Conservation (phyloP, 1,284 basidiomycete genomes). For the Puccinia novopanici region DNA sequence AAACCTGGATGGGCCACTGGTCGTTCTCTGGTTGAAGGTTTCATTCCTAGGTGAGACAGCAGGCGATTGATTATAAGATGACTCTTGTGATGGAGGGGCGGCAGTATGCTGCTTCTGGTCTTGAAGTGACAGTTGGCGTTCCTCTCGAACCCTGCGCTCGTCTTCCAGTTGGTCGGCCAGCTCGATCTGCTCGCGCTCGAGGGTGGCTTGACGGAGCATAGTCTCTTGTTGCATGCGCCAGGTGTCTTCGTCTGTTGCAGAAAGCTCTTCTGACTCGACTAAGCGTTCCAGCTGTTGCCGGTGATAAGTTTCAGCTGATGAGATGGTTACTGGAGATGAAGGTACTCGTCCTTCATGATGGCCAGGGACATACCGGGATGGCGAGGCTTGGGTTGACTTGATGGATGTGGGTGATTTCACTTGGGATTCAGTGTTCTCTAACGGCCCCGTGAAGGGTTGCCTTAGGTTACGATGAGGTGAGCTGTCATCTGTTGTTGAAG, state of each 20-base stretch:
- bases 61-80: neutral
- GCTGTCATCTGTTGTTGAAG: slow-evolving; percentile 2
- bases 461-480: neutral
- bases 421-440: neutral
- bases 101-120: neutral
- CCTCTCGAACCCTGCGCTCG: slow-evolving; percentile 1
- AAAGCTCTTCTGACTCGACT: slow-evolving; percentile 18
- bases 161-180: slow-evolving; percentile 23
- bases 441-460: neutral
- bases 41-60: neutral
- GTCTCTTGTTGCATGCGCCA: slow-evolving; percentile 14
- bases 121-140: neutral
- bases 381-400: slow-evolving; percentile 18
- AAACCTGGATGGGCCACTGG: neutral
- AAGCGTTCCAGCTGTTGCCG: slow-evolving; percentile 24
- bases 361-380: neutral
- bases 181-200: slow-evolving; percentile 28
- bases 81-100: neutral
- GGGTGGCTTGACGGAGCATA: slow-evolving; percentile 28
- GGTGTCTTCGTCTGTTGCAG: neutral
- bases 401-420: neutral
- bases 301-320: slow-evolving; percentile 20
- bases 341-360: neutral
- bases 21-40: neutral
- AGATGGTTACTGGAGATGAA: neutral